Evolutionary conservation across 495 filamentous ascomycete genomes (phyloP), one percentile per base, ranked within the genome.

Genomic region (Platismatia glauca): DNA sequence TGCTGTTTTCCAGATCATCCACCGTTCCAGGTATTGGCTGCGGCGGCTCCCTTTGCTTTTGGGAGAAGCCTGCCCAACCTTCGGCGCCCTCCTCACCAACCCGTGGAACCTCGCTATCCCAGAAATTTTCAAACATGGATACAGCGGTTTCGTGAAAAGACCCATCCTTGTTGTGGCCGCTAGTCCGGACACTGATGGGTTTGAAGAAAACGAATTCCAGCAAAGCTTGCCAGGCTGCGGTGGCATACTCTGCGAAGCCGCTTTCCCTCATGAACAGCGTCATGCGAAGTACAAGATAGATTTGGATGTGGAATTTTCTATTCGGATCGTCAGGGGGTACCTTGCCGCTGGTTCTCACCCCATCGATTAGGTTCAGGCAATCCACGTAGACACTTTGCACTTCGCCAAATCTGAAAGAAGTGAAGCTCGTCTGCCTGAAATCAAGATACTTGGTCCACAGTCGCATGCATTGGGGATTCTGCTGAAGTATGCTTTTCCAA

Each of bases 71-170:
- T 27, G 69, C 71, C 92, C 93, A 96, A 20, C 90, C 91, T 35
- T 79, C 74, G 38, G 89, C 86, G 7, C 75, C 77, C 8, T 72
- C 68, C 71, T 97, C 94, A 7, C 94, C 94, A 59, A 95, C 81
- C 11, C 92, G 84, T 5, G 87, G 75, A 9, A 85, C 79, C 69
- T 97, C 94, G 44, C 84, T 89, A 58, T 96, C 90, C 94, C 94
- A 98, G 66, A 91, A 96, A 12, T 81, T 77, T 34, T 78, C 70
- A 58, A 95, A 87, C 41, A 46, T 50, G 38, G 53, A 57, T 22
- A 62, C 20, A 5, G 11, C 24, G 56, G 39, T 44, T 15, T 57
- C 41, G 44, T 57, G 27, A 20, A n/a, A 70, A 70, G n/a, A 76
- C 67, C 0, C 82, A 64, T 64, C 48, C 11, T 65, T 52, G 34